phyloP scores from a whole-genome alignment of 495 filamentous ascomycete genomes.

The Cercophora sp. region DNA sequence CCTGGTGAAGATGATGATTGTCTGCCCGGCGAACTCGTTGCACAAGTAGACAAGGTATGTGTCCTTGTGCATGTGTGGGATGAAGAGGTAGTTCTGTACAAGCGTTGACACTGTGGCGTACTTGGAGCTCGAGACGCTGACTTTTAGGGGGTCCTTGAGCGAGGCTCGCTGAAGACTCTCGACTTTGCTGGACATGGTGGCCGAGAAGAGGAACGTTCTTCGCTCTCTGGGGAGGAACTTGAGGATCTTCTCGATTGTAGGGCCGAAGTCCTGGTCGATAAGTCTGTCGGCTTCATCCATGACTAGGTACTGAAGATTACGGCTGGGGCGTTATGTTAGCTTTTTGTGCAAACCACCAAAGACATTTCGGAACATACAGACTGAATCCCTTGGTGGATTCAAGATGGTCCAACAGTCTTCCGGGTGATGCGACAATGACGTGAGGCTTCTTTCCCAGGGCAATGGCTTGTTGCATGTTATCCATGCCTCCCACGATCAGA shows the following conservation, averaged over 20 bases:
- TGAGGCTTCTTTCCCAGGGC: slow-evolving; percentile 89
- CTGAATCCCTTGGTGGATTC: slow-evolving; percentile 97
- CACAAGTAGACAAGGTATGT: slow-evolving; percentile 81
- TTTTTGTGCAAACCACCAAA: not conserved
- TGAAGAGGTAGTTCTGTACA: slow-evolving; percentile 75
- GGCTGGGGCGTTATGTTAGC: slow-evolving; percentile 12
- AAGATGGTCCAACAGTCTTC: slow-evolving; percentile 82
- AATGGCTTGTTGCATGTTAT: slow-evolving; percentile 87
- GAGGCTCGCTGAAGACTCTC: slow-evolving; percentile 87
- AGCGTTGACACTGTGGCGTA: slow-evolving; percentile 88
- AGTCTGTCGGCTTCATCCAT: slow-evolving; percentile 93
- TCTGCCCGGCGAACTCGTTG: slow-evolving; percentile 79
- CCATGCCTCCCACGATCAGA: slow-evolving; percentile 87
- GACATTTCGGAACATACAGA: slow-evolving; percentile 40
- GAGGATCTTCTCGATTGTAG: slow-evolving; percentile 86
- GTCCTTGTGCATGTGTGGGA: slow-evolving; percentile 89
- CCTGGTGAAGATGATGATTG: slow-evolving; percentile 84
- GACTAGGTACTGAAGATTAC: slow-evolving; percentile 73
- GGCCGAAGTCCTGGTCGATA: slow-evolving; percentile 91
- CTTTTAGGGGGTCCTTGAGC: slow-evolving; percentile 66
- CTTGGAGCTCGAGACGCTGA: slow-evolving; percentile 70
- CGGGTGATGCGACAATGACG: slow-evolving; percentile 83
- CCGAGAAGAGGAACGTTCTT: slow-evolving; percentile 85
- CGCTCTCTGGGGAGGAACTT: slow-evolving; percentile 80
- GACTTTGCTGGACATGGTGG: slow-evolving; percentile 89